Base-by-base conservation (phyloP, 2,329 filamentous ascomycete genomes). In the Alternaria triticina region DNA sequence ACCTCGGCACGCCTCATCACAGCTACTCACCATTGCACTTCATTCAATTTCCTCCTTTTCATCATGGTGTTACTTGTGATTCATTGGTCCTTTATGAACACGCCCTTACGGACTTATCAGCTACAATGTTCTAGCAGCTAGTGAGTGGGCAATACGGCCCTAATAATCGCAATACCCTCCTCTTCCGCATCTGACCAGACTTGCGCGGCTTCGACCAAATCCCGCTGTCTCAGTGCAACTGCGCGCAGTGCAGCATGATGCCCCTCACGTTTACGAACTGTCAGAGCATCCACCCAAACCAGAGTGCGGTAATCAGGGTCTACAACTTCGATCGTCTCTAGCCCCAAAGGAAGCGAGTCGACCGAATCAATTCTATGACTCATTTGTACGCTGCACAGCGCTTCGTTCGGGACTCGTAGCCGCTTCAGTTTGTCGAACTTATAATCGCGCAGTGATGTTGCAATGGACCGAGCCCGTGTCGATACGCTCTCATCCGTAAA, bases 371-470 rank as follows among this genome's bases (percentile, higher is more conserved):
- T 15, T 1, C 36, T 40, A 40, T 40, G 36, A 11, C 36, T 40
- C 36, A 40, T 40, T 40, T 40, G 36, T 40, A 40, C n/a, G 36
- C 36, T 40, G 36, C 36, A 40, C 0, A 40, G 36, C 36, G 36
- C 36, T 40, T 40, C 36, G 17, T 40, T 40, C n/a, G 36, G 2
- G 3, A 40, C 17, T 15, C 36, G 36, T 11, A 40, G 36, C 36
- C 36, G 36, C 3, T 17, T 40, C 36, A 40, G 9, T 40, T 17
- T 17, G 9, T 40, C 36, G 3, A 40, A 40, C 4, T 40, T 6
- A 3, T 40, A 1, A 40, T 40, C 0, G 4, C 36, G 36, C n/a
- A 40, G 36, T 3, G 36, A 40, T 17, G 36, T 6, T 0, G 0
- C 9, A 17, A 40, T 40, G 36, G 36, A 40, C 3, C 36, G 4